Evolutionary conservation across 192 early-diverging fungal genomes (phyloP).

Genomic region (Chytriomyces sp.): DNA sequence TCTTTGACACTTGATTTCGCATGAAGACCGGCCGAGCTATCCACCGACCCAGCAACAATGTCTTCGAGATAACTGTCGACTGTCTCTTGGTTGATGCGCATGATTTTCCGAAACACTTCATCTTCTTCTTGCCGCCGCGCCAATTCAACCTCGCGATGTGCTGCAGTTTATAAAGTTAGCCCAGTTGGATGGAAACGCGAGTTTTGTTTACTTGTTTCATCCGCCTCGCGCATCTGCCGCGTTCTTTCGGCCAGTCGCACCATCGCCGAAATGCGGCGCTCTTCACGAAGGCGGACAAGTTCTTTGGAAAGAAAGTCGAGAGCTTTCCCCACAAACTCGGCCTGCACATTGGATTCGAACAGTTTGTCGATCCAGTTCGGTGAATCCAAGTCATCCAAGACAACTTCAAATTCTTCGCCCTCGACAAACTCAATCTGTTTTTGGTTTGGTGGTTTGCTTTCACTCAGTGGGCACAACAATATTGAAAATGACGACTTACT

Average conservation of each 20-base stretch:
- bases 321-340: conserved; percentile 55
- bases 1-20: conserved; percentile 54
- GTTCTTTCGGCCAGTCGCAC: conserved; percentile 66
- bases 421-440: conserved; percentile 21
- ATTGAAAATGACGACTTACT: not conserved
- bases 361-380: conserved; percentile 36
- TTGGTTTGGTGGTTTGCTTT: not conserved
- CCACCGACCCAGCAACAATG: conserved; percentile 47
- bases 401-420: conserved; percentile 28
- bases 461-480: not conserved
- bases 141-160: conserved; percentile 55
- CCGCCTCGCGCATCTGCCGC: conserved; percentile 61
- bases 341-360: conserved; percentile 51
- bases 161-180: conserved; percentile 32
- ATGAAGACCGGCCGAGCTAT: conserved; percentile 42
- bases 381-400: conserved; percentile 22
- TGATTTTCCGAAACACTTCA: conserved; percentile 59
- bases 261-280: conserved; percentile 56
- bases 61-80: conserved; percentile 65
- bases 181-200: conserved; percentile 1
- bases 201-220: not conserved
- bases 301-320: conserved; percentile 65
- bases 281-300: conserved; percentile 58
- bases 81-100: conserved; percentile 62
- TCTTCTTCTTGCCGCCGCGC: conserved; percentile 54